Base-by-base conservation (phyloP, 495 filamentous ascomycete genomes). In the Extremus antarcticus region DNA sequence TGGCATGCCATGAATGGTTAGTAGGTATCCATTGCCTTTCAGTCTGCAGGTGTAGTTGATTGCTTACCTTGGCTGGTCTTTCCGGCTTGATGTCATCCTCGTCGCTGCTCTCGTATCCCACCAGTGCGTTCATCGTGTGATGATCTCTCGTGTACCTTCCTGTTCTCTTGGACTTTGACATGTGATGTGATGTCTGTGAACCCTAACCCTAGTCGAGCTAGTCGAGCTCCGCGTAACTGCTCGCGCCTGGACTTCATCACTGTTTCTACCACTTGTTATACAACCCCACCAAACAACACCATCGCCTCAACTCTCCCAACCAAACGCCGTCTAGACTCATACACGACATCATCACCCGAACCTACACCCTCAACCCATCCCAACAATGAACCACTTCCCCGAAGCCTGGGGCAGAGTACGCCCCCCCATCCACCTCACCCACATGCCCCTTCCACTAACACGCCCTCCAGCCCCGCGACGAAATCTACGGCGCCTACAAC, bases 391-490 rank as follows among this genome's bases (percentile, higher is more conserved):
- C 70, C 91, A 97, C 73, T 80, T 88, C 68, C 91, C 91, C 56
- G 87, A 94, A 82, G 84, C 83, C 63, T 97, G 91, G 91, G 91
- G 91, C 68, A 86, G 91, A 73, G 92, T 96, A 88, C 67, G 82
- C 72, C 15, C 35, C 46, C 57, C 63, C 46, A 63, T 64, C 55
- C 56, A 50, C 29, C 50, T 39, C 32, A 50, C 22, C 46, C 43
- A 49, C 21, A n/a, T n/a, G n/a, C n/a, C n/a, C n/a, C n/a, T n/a
- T 35, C 29, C 29, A 35, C 29, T 35, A 35, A 35, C 29, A 35
- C 4, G 20, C 2, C 9, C 13, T 41, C 15, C 66, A 95, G 91
- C 90, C 91, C 68, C 81, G 91, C 71, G 85, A 95, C 75, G 94
- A 97, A 70, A 75, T 95, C 66, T 97, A 96, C 72, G 92, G 92